These are phyloP conservation scores for Cicer chorassanicum DNA, from an alignment of 306 rosid species.

Conservation along the genomic window DNA sequence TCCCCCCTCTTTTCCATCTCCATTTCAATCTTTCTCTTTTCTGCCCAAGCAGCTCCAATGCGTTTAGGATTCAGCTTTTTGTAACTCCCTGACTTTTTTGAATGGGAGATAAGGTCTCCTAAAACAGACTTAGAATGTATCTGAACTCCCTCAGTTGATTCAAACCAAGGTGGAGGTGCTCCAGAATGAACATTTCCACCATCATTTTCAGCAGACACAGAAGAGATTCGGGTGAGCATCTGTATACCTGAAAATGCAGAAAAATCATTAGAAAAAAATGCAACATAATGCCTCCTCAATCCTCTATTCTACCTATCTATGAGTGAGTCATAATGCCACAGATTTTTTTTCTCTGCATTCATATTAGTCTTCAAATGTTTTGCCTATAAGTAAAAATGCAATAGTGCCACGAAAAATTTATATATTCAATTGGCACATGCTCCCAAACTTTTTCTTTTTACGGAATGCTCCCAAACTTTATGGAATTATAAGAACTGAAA, in stretches of 20 bases:
- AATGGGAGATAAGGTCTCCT: slow-evolving; percentile 45
- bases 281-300: background rate
- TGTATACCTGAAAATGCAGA: slow-evolving; percentile 61
- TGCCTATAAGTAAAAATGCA: slow-evolving; percentile 15
- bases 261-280: slow-evolving; percentile 43
- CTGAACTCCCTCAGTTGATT: slow-evolving; percentile 58
- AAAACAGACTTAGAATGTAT: slow-evolving; percentile 49
- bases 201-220: slow-evolving; percentile 47
- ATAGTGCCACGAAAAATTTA: slow-evolving; percentile 4
- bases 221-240: slow-evolving; percentile 54
- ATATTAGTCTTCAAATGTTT: slow-evolving; percentile 3
- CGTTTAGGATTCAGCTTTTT: slow-evolving; percentile 79
- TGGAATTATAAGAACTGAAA: background rate
- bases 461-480: too few relatives aligned
- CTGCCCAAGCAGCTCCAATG: slow-evolving; percentile 98
- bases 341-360: slow-evolving; percentile 11
- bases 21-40: slow-evolving; percentile 81
- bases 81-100: slow-evolving; percentile 61
- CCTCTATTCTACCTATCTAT: slow-evolving; percentile 27
- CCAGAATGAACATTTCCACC: slow-evolving; percentile 73
- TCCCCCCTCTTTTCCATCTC: slow-evolving; percentile 96
- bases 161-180: slow-evolving; percentile 89
- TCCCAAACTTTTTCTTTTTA: slow-evolving; percentile 2
- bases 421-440: slow-evolving; percentile 28
- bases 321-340: slow-evolving; percentile 15